Percentiles rank a stretch among this genome's conserved stretches.
Evolutionary conservation across 2,329 filamentous ascomycete species (phyloP).

Genomic region (Beauveria sp.): DNA sequence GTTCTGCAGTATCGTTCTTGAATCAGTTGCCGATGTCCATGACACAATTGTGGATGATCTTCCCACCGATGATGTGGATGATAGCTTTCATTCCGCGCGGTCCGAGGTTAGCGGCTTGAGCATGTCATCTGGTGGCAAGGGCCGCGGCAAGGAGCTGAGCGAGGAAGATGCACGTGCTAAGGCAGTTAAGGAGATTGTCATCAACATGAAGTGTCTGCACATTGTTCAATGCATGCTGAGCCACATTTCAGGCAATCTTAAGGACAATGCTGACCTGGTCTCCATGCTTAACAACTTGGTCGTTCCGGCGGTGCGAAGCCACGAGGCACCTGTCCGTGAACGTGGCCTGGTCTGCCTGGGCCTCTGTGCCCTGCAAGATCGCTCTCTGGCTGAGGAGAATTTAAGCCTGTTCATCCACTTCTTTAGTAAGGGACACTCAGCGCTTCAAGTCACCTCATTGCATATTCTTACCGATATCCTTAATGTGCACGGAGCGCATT

Average conservation of each 20-base stretch:
- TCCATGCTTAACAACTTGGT: conserved; percentile 98
- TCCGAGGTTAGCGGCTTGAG: conserved; percentile 71
- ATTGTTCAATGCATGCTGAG: conserved; percentile 97
- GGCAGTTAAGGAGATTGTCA: conserved; percentile 82
- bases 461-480: conserved; percentile 92
- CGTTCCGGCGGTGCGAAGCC: conserved; percentile 86
- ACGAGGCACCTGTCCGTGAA: conserved; percentile 88
- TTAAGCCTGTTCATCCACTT: conserved; percentile 91
- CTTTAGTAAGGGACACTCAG: conserved; percentile 85
- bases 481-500: conserved; percentile 75
- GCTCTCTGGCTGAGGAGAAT: conserved; percentile 87
- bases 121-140: conserved; percentile 41
- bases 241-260: conserved; percentile 80
- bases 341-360: conserved; percentile 83
- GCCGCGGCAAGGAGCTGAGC: conserved; percentile 36
- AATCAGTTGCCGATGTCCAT: conserved; percentile 93
- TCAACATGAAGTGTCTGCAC: conserved; percentile 97
- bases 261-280: conserved; percentile 84
- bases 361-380: conserved; percentile 83
- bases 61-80: conserved; percentile 47
- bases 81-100: conserved; percentile 86
- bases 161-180: conserved; percentile 65
- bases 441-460: conserved; percentile 79
- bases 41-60: conserved; percentile 77
- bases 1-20: conserved; percentile 78